These are phyloP conservation scores for Globomyces pollinis-pini DNA, from an alignment of 192 early-diverging fungal species.

Conservation along the genomic window DNA sequence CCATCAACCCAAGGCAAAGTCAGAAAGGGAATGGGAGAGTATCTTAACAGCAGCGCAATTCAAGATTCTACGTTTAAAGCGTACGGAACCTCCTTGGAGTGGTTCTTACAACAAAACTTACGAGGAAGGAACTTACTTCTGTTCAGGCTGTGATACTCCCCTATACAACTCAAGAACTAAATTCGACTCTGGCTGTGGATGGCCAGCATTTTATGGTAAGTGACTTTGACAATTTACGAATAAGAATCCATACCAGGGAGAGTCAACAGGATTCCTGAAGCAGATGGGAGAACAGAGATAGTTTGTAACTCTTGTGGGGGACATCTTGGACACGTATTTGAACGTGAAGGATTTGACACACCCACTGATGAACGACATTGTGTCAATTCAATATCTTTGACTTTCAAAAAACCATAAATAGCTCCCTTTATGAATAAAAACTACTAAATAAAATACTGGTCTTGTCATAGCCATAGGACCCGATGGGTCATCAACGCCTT, in stretches of 20 bases:
- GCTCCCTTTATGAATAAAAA: too few relatives aligned
- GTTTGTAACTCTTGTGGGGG: constrained; percentile 1
- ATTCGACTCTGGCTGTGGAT: constrained; percentile 4
- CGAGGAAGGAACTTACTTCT: neutral
- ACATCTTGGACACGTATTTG: neutral
- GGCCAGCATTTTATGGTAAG: neutral
- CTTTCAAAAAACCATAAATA: neutral
- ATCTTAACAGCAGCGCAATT: neutral
- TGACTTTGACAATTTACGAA: too few relatives aligned
- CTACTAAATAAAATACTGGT: too few relatives aligned
- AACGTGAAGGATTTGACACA: neutral
- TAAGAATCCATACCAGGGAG: neutral
- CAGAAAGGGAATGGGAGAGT: neutral
- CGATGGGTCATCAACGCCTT: too few relatives aligned
- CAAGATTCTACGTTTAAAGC: neutral
- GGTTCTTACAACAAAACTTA: neutral
- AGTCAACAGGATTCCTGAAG: neutral
- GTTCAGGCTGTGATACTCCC: neutral
- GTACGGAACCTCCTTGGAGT: neutral
- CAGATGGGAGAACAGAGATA: constrained; percentile 1
- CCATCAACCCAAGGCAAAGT: too few relatives aligned
- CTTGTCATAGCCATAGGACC: too few relatives aligned
- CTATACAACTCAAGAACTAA: neutral
- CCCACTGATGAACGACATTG: neutral
- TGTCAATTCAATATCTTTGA: neutral